These are phyloP conservation scores for Stipa capillata DNA, from an alignment of 176 grass and related monocot genomes.

Conservation along the genomic window DNA sequence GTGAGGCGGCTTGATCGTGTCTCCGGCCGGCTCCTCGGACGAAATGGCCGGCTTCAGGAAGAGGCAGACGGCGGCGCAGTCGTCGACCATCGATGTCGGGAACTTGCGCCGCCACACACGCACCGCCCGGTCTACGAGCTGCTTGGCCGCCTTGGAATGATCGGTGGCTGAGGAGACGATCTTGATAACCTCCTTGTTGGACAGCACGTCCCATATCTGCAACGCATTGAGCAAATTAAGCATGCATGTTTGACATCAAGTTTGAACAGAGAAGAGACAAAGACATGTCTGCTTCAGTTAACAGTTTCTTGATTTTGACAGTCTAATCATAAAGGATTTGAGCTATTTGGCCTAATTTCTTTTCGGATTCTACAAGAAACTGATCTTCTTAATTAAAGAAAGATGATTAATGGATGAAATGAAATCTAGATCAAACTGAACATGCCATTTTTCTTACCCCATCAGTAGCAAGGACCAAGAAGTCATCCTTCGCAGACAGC, in stretches of 20 bases:
- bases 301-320: not conserved
- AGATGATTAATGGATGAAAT: not conserved
- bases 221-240: not conserved
- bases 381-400: not conserved
- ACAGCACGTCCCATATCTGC: slow-evolving; percentile 88
- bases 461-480: slow-evolving; percentile 85
- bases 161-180: slow-evolving; percentile 43
- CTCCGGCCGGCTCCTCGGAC: not conserved
- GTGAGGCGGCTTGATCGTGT: not conserved
- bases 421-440: not conserved
- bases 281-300: slow-evolving; percentile 1
- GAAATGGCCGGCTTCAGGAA: slow-evolving; percentile 34
- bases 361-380: not conserved
- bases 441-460: slow-evolving; percentile 38
- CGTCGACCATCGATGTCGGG: slow-evolving; percentile 72
- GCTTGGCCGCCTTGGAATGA: slow-evolving; percentile 48
- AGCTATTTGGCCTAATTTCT: not conserved
- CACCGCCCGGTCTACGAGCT: slow-evolving; percentile 49
- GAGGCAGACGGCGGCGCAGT: slow-evolving; percentile 69
- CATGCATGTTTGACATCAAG: too few relatives aligned
- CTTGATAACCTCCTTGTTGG: slow-evolving; percentile 67
- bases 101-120: slow-evolving; percentile 57
- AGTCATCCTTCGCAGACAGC: slow-evolving; percentile 69
- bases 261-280: not conserved
- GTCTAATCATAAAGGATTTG: not conserved